Evolutionary conservation across 1,139 yeast genomes (phyloP), one percentile per base, ranked within the genome.

Genomic region (Pichia sp.): DNA sequence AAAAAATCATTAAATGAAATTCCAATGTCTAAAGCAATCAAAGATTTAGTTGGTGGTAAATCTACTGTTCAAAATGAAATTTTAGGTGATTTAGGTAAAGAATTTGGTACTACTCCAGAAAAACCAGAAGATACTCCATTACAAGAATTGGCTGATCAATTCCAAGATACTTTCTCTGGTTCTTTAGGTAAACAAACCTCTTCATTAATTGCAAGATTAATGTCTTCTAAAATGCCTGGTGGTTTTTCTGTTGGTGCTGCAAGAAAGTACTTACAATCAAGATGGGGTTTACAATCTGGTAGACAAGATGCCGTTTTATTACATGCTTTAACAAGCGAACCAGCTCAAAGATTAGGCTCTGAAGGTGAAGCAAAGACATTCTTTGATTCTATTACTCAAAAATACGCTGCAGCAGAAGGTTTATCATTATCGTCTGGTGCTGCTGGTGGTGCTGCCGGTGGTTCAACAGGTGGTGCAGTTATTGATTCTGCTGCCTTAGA

Each of bases 211-310:
- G 87, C 96, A 51, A 83, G 97, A 70, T 76, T 92, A 62, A 84
- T 90, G 73, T 82, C 97, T 20, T 84, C 97, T 33, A 92, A 92
- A 73, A 92, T 92, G 97, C 97, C 98, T 48, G 98, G 98, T 76
- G 98, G 98, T 29, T 92, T 90, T 70, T 84, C 95, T 48, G 83
- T 89, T 58, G 84, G 97, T 52, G 70, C 76, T 54, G 95, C 96
- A 43, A 84, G 97, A 74, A 87, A 87, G 66, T 86, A 92, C 69
- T 77, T 92, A 64, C 90, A 85, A 69, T 66, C 90, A 37, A 80
- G 92, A 66, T 92, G 82, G 82, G 98, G 98, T 53, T 76, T 92
- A 60, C 95, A 86, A 52, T 52, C 85, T 40, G 97, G 97, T 56
- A 84, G 98, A 73, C 97, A 90, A 71, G 97, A 92, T 64, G 76